These are phyloP conservation scores for Sphenostylis stenocarpa DNA, from an alignment of 306 rosid species.

Conservation along the genomic window DNA sequence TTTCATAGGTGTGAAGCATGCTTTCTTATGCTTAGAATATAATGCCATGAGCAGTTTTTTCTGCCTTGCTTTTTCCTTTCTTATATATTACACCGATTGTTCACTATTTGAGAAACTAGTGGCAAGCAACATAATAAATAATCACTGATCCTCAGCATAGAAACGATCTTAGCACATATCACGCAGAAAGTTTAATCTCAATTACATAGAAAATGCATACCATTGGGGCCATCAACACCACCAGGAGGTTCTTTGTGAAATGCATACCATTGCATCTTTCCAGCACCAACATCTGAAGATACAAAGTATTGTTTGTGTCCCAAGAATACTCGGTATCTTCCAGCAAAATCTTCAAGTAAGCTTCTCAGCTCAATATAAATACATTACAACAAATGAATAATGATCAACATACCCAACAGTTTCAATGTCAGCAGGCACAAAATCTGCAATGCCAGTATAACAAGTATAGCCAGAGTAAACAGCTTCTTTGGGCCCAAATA, in stretches of 20 bases:
- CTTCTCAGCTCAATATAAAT: conserved; percentile 12
- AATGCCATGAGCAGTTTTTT: not conserved
- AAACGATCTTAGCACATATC: not conserved
- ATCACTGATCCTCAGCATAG: not conserved
- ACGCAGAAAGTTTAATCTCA: not conserved
- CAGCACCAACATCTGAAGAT: conserved; percentile 87
- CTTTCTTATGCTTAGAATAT: not conserved
- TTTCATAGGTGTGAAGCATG: not conserved
- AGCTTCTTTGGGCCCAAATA: conserved; percentile 68
- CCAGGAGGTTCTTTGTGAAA: conserved; percentile 76
- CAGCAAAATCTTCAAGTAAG: conserved; percentile 33
- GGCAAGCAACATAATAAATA: not conserved
- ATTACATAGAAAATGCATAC: conserved; percentile 41
- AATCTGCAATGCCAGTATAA: conserved; percentile 88
- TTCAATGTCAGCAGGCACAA: conserved; percentile 83
- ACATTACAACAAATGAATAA: not conserved
- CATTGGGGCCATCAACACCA: conserved; percentile 61
- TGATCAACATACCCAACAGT: conserved; percentile 68
- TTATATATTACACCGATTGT: not conserved
- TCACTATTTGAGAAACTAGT: not conserved
- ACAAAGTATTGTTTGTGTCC: conserved; percentile 97
- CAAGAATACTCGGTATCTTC: conserved; percentile 88
- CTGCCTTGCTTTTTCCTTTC: not conserved
- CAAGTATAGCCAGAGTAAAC: conserved; percentile 83
- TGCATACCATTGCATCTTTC: conserved; percentile 97